A percentile compares a stretch with the other conserved stretches of the same genome.
Conservation (phyloP, 768 basidiomycete genomes). For the Psilocybe cyanescens region DNA sequence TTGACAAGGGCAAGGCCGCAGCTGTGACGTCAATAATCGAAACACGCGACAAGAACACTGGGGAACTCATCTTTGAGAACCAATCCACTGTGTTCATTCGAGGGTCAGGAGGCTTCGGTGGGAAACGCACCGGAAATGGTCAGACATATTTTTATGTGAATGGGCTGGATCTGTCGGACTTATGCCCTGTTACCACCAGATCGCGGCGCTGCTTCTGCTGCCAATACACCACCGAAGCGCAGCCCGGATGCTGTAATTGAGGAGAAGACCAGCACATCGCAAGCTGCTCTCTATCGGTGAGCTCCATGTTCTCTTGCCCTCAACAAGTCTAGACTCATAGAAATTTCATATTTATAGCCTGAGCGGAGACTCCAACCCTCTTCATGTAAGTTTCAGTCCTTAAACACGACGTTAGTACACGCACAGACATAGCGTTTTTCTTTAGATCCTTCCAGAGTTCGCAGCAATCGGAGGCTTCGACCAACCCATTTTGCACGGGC, state of each 20-base stretch:
- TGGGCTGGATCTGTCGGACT: not conserved
- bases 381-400: conserved; percentile 62
- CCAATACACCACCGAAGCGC: conserved; percentile 81
- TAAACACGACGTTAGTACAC: not conserved
- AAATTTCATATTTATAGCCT: conserved; percentile 46
- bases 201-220: conserved; percentile 85
- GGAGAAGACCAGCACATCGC: conserved; percentile 80
- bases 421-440: not conserved
- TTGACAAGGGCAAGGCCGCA: conserved; percentile 94
- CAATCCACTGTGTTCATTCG: conserved; percentile 92
- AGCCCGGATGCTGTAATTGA: conserved; percentile 85
- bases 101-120: conserved; percentile 95
- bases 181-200: conserved; percentile 49
- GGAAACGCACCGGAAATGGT: conserved; percentile 85
- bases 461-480: conserved; percentile 96
- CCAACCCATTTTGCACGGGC: conserved; percentile 85
- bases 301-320: conserved; percentile 15
- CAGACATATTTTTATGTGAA: conserved; percentile 6
- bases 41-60: conserved; percentile 80
- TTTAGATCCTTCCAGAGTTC: conserved; percentile 88
- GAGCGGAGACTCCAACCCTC: conserved; percentile 90
- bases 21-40: conserved; percentile 80
- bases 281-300: conserved; percentile 93
- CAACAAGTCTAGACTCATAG: not conserved
- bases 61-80: conserved; percentile 87